Evolutionary conservation across 139 green algal species (phyloP), one percentile per base, ranked within the genome.

Genomic region (Monoraphidium neglectum): DNA sequence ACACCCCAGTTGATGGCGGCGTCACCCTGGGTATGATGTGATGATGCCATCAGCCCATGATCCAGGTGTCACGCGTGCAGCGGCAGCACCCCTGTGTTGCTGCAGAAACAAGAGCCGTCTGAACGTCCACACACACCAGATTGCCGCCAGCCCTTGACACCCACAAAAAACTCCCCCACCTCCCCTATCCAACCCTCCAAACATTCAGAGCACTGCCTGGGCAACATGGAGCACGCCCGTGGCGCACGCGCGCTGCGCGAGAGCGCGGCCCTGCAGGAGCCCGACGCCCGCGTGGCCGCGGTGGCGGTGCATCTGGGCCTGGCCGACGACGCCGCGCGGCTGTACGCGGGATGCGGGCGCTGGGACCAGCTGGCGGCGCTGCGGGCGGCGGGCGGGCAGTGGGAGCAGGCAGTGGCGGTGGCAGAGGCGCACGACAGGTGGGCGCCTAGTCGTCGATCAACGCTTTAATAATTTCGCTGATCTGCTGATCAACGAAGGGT

Each of bases 271-370:
- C 80, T 91, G n/a, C 61, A 66, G 37, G 87, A 95, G 81, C 76
- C 86, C 24, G 89, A 95, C 68, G 91, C 89, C 18, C 82, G 89
- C 2, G 83, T 95, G 59, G 89, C 78, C 24, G 70, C 77, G 12
- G 87, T 94, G 68, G 87, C 87, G n/a, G 79, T 94, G 73, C 91
- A 95, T 57, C 81, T 95, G 70, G 89, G 88, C 32, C 81, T 93
- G 80, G 43, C 87, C 53, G 84, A 91, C 13, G 91, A 95, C 57
- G 91, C 91, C 2, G 79, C 68, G 46, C 69, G 74, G 35, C 79
- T 91, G 32, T 86, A 84, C 40, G 38, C n/a, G 13, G 36, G 18
- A 32, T 85, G 78, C 68, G 47, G 64, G 36, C 83, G 87, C 15
- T 92, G 83, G 72, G 89, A 95, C 80, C 84, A 92, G 70, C 82